Base-by-base conservation (phyloP, 2,329 filamentous ascomycete genomes). In the Neopestalotiopsis clavispora region DNA sequence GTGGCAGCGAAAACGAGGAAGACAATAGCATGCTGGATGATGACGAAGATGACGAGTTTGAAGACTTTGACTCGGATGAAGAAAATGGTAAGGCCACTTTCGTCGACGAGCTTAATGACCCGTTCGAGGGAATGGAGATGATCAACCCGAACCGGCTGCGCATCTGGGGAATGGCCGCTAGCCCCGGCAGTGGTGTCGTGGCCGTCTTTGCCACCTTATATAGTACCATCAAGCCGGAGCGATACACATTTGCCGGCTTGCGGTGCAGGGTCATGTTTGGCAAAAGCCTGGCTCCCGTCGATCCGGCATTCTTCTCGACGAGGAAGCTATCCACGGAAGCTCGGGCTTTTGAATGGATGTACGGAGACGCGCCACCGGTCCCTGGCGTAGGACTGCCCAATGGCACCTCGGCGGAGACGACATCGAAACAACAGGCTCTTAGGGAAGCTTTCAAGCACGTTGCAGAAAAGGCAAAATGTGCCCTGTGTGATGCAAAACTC, bases 331-430 rank as follows among this genome's bases (percentile, higher is more conserved):
- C 85, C n/a, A 87, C 87, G 1, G 88, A 90, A 75, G 87, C 83
- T 0, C 78, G 79, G 49, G 80, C 86, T 59, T 89, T 87, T 83
- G 85, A 89, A 70, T 88, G 85, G 83, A 87, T 89, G 84, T 89
- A 90, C 72, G 87, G 86, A 20, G 78, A 79, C n/a, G 85, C 85
- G 0, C 78, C 81, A 0, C 79, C 81, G 1, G 83, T 88, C 2
- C 79, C 82, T 0, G 85, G 84, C 4, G 79, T 83, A 4, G 68
- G 68, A 40, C 59, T 60, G 4, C 65, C 59, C 3, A 38, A 58
- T 13, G 60, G 66, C 10, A 52, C 57, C 9, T 58, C 64, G 10
- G 23, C 58, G 5, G 23, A 57, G 5, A 30, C 12, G 28, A 34
- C 30, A 9, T 49, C 57, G 17, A 57, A 63, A 23, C 58, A 40